Percentiles rank a stretch among this genome's conserved stretches.
Evolutionary conservation across 768 basidiomycete genomes (phyloP).

Genomic region (Hemileccinum impolitum): DNA sequence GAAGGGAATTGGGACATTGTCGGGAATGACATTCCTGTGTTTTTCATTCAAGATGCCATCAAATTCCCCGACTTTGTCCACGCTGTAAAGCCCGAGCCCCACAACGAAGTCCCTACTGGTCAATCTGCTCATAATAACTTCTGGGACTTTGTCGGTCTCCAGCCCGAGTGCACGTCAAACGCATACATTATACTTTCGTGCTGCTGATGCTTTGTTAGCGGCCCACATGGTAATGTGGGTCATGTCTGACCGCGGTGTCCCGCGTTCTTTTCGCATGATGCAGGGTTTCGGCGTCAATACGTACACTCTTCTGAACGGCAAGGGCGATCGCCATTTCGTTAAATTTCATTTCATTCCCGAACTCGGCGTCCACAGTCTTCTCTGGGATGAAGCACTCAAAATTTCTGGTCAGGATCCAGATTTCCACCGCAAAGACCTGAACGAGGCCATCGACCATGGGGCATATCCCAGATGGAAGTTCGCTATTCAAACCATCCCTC

Average conservation of each 20-base stretch:
- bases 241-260: slow-evolving; percentile 83
- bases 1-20: slow-evolving; percentile 90
- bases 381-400: slow-evolving; percentile 91
- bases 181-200: background rate
- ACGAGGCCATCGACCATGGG: slow-evolving; percentile 76
- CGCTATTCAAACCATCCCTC: slow-evolving; percentile 60
- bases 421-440: slow-evolving; percentile 84
- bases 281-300: slow-evolving; percentile 90
- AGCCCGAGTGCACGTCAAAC: slow-evolving; percentile 51
- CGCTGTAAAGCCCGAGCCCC: slow-evolving; percentile 81
- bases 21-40: slow-evolving; percentile 80
- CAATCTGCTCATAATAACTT: slow-evolving; percentile 80
- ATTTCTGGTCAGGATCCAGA: slow-evolving; percentile 83
- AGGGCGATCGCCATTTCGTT: slow-evolving; percentile 73
- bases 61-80: slow-evolving; percentile 88
- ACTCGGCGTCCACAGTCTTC: slow-evolving; percentile 76
- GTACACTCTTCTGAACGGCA: slow-evolving; percentile 65
- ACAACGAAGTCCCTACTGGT: slow-evolving; percentile 73
- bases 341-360: slow-evolving; percentile 86
- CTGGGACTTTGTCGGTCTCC: slow-evolving; percentile 78
- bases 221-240: slow-evolving; percentile 81
- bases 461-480: slow-evolving; percentile 76
- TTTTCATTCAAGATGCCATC: slow-evolving; percentile 78
- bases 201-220: slow-evolving; percentile 35
- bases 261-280: slow-evolving; percentile 85